Conservation (phyloP, 208 protist genomes). For the Leishmania arabica region DNA sequence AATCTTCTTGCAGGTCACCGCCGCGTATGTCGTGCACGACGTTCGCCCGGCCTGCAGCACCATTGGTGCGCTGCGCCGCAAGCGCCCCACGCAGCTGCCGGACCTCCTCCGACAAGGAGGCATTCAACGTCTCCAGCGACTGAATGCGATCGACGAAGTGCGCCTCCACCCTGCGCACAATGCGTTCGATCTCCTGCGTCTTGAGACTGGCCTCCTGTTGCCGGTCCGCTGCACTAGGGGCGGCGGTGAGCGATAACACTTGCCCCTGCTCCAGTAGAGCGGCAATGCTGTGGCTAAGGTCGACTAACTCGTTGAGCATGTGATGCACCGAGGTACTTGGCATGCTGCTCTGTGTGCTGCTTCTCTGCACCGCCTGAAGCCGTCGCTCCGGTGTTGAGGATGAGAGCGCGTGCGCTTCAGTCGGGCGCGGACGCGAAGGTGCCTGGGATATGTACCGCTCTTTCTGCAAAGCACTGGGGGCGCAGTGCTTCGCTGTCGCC, state of each 20-base stretch:
- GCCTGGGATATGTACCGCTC: background rate
- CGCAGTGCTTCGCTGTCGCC: slow-evolving; percentile 1
- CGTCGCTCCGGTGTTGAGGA: slow-evolving; percentile 13
- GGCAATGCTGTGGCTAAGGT: slow-evolving; percentile 70
- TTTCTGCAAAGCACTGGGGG: background rate
- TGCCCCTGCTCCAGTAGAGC: slow-evolving; percentile 48
- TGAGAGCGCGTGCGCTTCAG: background rate
- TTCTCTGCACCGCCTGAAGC: background rate
- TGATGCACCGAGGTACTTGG: slow-evolving; percentile 38
- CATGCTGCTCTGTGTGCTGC: slow-evolving; percentile 9
- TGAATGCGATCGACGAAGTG: slow-evolving; percentile 66
- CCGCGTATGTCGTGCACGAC: slow-evolving; percentile 14
- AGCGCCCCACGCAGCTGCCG: slow-evolving; percentile 69
- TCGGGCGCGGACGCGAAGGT: slow-evolving; percentile 6
- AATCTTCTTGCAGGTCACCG: slow-evolving; percentile 24
- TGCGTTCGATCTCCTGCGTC: slow-evolving; percentile 80
- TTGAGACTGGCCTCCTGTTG: slow-evolving; percentile 58
- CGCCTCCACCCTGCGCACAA: slow-evolving; percentile 79
- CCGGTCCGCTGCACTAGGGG: slow-evolving; percentile 15
- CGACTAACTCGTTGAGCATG: slow-evolving; percentile 67
- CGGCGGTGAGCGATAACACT: background rate
- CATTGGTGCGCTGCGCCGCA: slow-evolving; percentile 59
- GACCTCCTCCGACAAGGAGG: slow-evolving; percentile 35
- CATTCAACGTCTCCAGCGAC: slow-evolving; percentile 39
- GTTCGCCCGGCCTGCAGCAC: background rate